Percentiles rank a stretch among this genome's conserved stretches.
These are phyloP conservation scores for Fusarium cyanostomum DNA, from an alignment of 2,329 filamentous ascomycete genomes.

Conservation along the genomic window DNA sequence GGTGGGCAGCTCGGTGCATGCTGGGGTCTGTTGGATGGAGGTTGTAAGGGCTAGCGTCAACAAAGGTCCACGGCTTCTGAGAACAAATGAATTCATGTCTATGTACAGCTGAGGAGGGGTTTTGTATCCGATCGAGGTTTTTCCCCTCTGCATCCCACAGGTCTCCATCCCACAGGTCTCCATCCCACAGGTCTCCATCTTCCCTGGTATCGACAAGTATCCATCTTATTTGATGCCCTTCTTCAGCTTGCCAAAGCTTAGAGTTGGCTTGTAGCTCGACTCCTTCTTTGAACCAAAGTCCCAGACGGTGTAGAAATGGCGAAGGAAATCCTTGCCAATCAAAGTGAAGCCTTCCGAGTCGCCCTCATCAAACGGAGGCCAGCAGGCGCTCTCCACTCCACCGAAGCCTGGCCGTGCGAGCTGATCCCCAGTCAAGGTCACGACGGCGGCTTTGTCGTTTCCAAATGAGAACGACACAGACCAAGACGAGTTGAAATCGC, in stretches of 20 bases:
- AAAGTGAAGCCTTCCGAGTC: conserved; percentile 42
- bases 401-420: conserved; percentile 47
- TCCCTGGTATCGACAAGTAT: not conserved
- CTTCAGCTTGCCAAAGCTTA: conserved; percentile 41
- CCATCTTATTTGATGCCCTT: not conserved
- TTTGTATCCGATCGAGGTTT: not conserved
- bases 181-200: no score
- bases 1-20: not conserved
- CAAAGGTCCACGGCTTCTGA: not conserved
- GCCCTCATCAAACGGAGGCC: conserved; percentile 47
- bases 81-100: not conserved
- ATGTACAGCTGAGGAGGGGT: not conserved
- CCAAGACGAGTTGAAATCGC: conserved; percentile 50
- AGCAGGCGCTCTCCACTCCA: conserved; percentile 46
- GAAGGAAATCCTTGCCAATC: conserved; percentile 46
- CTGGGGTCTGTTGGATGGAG: no score
- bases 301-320: conserved; percentile 48
- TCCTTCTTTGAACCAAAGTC: conserved; percentile 43
- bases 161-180: no score
- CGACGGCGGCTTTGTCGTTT: conserved; percentile 30
- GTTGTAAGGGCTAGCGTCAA: no score
- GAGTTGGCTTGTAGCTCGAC: conserved; percentile 24
- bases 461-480: conserved; percentile 45
- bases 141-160: not conserved
- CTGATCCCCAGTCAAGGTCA: conserved; percentile 48